Evolutionary conservation across 2,329 filamentous ascomycete genomes (phyloP).

Genomic region (Chaetothyriales sp.): DNA sequence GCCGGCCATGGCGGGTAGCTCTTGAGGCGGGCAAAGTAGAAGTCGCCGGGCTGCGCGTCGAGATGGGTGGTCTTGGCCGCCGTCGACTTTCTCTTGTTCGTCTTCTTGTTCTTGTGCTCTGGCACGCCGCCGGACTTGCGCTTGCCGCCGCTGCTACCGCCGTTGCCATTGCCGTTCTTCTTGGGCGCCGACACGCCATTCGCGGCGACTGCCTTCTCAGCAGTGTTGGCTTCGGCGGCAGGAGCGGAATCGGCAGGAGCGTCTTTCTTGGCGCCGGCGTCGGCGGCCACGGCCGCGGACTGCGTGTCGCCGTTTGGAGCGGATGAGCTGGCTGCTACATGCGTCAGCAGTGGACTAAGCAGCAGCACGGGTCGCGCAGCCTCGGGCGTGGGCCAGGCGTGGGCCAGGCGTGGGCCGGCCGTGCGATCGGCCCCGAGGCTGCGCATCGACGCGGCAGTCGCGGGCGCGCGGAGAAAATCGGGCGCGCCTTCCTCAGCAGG

Average conservation of each 20-base stretch:
- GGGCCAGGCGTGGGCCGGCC: too few species aligned
- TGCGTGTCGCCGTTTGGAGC: constrained; percentile 16
- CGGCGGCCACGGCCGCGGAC: constrained; percentile 1
- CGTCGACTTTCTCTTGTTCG: constrained; percentile 74
- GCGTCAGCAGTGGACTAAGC: constrained; percentile 22
- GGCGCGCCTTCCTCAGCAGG: not conserved
- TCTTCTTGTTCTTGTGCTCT: constrained; percentile 64
- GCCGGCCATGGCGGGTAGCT: constrained; percentile 91
- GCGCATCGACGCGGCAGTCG: not conserved
- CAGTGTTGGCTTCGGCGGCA: constrained; percentile 12
- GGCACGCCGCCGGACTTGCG: constrained; percentile 56
- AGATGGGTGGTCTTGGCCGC: constrained; percentile 57
- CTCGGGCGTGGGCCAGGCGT: too few species aligned
- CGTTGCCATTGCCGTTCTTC: constrained; percentile 35
- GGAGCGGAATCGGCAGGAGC: constrained; percentile 5
- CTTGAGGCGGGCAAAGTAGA: constrained; percentile 86
- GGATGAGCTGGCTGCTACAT: constrained; percentile 6
- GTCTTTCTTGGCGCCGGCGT: constrained; percentile 17
- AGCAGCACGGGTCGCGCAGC: constrained; percentile 18
- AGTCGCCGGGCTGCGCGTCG: constrained; percentile 77
- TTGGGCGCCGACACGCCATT: constrained; percentile 39
- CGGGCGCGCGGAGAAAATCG: not conserved
- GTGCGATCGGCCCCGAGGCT: not conserved
- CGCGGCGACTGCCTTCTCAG: constrained; percentile 26
- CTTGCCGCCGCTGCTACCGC: too few species aligned